Evolutionary conservation across 805 yeast species (phyloP).

Genomic region (Candida nemodendra): DNA sequence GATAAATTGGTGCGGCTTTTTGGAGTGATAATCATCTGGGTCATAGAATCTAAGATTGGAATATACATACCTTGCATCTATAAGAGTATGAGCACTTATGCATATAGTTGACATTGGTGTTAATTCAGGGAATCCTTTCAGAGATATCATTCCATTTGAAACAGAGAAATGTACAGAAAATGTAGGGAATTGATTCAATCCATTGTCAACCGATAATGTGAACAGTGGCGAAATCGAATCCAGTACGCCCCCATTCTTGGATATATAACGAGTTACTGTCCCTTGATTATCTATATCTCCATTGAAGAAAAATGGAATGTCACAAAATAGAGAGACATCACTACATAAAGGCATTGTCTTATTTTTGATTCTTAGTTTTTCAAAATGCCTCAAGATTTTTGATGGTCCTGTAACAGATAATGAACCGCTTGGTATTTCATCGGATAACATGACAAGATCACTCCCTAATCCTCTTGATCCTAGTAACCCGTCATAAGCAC

Average conservation of each 20-base stretch:
- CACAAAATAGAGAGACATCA: background rate
- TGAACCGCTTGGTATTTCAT: background rate
- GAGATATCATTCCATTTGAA: conserved; percentile 12
- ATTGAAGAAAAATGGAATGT: background rate
- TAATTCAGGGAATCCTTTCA: conserved; percentile 4
- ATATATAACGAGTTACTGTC: background rate
- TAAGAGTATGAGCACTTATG: conserved; percentile 1
- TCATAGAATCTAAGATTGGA: conserved; percentile 10
- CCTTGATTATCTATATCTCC: background rate
- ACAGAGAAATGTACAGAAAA: background rate
- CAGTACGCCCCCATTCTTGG: background rate
- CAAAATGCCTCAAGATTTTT: background rate
- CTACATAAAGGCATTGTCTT: background rate
- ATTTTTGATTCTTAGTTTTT: background rate
- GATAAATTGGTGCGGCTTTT: conserved; percentile 7
- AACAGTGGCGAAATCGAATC: background rate
- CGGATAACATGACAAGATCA: conserved; percentile 6
- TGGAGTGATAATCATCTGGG: conserved; percentile 11
- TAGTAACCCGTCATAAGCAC: conserved; percentile 19
- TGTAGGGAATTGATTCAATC: background rate
- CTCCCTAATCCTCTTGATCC: conserved; percentile 13
- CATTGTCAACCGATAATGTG: conserved; percentile 3
- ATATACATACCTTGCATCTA: conserved; percentile 5
- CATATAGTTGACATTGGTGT: conserved; percentile 4
- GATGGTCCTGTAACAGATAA: background rate